Evolutionary conservation across 2,329 filamentous ascomycete genomes (phyloP).

Genomic region (Blastomyces gilchristii): DNA sequence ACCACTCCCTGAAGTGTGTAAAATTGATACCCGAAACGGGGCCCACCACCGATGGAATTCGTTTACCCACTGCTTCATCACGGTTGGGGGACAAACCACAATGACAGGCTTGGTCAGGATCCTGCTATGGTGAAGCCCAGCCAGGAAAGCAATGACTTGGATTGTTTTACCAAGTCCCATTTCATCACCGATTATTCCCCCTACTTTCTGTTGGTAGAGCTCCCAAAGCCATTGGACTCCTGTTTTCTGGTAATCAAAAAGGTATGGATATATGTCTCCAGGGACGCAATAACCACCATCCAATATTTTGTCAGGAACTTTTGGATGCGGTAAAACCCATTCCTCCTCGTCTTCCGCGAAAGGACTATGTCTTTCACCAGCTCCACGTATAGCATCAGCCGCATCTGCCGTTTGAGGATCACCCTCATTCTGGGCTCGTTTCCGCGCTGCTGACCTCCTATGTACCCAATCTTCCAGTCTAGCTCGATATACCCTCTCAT

Average conservation of each 20-base stretch:
- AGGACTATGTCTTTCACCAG: constrained; percentile 33
- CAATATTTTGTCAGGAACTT: constrained; percentile 63
- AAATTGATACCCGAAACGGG: constrained; percentile 86
- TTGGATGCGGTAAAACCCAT: constrained; percentile 81
- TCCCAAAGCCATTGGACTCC: constrained; percentile 95
- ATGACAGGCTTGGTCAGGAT: constrained; percentile 76
- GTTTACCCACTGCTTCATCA: constrained; percentile 95
- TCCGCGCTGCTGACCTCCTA: constrained; percentile 51
- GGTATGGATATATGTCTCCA: constrained; percentile 80
- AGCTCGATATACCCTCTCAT: constrained; percentile 67
- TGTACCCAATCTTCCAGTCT: constrained; percentile 67
- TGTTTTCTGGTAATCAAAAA: constrained; percentile 96
- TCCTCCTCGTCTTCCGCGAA: constrained; percentile 42
- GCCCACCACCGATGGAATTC: constrained; percentile 99
- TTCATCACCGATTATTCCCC: constrained; percentile 91
- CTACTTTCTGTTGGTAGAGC: constrained; percentile 76
- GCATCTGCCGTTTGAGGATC: constrained; percentile 21
- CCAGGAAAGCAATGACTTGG: constrained; percentile 70
- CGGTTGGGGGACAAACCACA: constrained; percentile 84
- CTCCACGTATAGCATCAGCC: constrained; percentile 16
- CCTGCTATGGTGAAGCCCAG: constrained; percentile 83
- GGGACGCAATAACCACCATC: constrained; percentile 70
- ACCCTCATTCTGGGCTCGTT: constrained; percentile 32
- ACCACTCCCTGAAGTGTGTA: constrained; percentile 90
- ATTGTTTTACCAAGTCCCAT: constrained; percentile 98